Base-by-base conservation (phyloP, 495 filamentous ascomycete genomes). In the Umbilicaria muhlenbergii region DNA sequence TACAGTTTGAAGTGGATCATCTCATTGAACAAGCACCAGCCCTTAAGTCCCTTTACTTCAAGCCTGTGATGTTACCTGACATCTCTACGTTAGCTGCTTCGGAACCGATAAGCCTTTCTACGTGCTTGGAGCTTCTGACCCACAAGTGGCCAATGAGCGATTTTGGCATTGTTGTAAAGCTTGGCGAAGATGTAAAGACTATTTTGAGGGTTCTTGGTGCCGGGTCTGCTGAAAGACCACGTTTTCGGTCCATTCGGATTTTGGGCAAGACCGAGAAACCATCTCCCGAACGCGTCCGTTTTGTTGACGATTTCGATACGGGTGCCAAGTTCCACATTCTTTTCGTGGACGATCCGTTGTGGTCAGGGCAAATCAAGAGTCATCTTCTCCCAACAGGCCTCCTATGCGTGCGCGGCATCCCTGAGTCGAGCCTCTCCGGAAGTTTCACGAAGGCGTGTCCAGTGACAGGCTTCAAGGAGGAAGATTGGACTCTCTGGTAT, bases 121-220 rank as follows among this genome's bases (percentile, higher is more conserved):
- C 39, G 11, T 13, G 35, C 8, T 14, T 39, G 5, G 18, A 48
- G 17, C 50, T 54, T 16, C 21, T 54, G 5, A 54, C 50, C 17
- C 50, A 54, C 36, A 54, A 54, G 35, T 54, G 51, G 51, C 51
- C 51, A 15, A 49, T 49, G 51, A 37, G 45, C 28, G 50, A 54
- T n/a, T 10, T 54, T 35, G 21, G 31, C 8, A 34, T 49, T 10
- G 14, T 34, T 16, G 17, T 38, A 31, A 42, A 43, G 11, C 11
- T 36, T 16, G 38, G 34, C 11, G 14, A 2, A 2, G 32, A 34
- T 17, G 33, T 35, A 5, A 11, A 17, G 5, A 38, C 18, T n/a
- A 31, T 46, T 18, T 4, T 39, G 6, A 18, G 28, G n/a, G 19
- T 19, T 18, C 41, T 52, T 16, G 21, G 15, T 7, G 13, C 28